These are phyloP conservation scores for Schizochytrium sp. DNA, from an alignment of 108 stramenopile genomes.

Conservation along the genomic window DNA sequence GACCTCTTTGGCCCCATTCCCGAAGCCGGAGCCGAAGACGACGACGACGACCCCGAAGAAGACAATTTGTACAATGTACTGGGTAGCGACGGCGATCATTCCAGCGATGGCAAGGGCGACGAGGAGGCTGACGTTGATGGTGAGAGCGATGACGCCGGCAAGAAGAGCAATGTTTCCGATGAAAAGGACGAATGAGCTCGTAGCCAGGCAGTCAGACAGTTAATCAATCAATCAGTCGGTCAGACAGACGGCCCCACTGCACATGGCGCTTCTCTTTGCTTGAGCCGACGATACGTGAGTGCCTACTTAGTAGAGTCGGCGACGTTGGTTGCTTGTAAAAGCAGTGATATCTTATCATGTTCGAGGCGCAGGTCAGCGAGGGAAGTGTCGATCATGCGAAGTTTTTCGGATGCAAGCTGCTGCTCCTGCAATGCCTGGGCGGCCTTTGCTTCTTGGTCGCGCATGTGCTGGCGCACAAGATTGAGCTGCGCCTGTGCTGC, in stretches of 20 bases:
- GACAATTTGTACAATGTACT: background rate
- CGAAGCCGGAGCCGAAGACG: background rate
- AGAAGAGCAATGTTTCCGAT: too few relatives aligned
- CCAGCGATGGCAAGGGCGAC: background rate
- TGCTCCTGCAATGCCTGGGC: background rate
- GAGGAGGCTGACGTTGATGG: background rate
- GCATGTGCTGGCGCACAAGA: background rate
- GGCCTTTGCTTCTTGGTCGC: background rate
- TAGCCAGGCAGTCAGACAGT: too few relatives aligned
- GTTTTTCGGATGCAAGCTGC: background rate
- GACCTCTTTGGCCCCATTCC: background rate
- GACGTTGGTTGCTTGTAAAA: background rate
- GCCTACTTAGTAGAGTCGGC: too few relatives aligned
- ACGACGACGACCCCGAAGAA: background rate
- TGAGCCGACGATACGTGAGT: too few relatives aligned
- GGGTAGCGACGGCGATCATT: background rate
- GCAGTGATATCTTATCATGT: background rate
- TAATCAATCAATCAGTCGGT: too few relatives aligned
- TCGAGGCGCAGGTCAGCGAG: background rate
- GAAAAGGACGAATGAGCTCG: too few relatives aligned
- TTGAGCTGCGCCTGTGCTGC: background rate
- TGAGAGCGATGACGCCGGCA: too few relatives aligned
- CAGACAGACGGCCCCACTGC: too few relatives aligned
- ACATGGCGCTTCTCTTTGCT: too few relatives aligned
- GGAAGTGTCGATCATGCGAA: background rate